These are phyloP conservation scores for Bimuria novae-zelandiae DNA, from an alignment of 2,329 filamentous ascomycete species.

Conservation along the genomic window DNA sequence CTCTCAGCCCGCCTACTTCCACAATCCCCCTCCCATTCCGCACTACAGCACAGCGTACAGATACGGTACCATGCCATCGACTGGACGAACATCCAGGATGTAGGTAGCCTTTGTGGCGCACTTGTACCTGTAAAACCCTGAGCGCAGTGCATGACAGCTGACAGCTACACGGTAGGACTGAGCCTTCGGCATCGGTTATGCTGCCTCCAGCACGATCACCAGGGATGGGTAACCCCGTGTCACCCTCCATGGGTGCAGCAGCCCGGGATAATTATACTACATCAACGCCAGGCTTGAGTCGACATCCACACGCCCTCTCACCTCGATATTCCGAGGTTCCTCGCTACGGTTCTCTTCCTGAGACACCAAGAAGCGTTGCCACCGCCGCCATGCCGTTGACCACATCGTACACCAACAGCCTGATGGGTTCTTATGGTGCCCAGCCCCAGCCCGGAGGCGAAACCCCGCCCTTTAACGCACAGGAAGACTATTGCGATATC, in stretches of 20 bases:
- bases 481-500: slow-evolving; percentile 63
- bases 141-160: slow-evolving; percentile 45
- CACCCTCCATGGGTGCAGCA: slow-evolving; percentile 46
- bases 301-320: slow-evolving; percentile 38
- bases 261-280: slow-evolving; percentile 54
- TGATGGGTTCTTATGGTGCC: slow-evolving; percentile 19
- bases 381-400: slow-evolving; percentile 37
- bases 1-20: slow-evolving; percentile 42
- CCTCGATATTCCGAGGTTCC: slow-evolving; percentile 41
- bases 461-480: slow-evolving; percentile 52
- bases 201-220: slow-evolving; percentile 50
- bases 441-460: slow-evolving; percentile 28
- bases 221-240: slow-evolving; percentile 48
- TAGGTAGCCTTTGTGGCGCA: slow-evolving; percentile 48
- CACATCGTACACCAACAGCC: slow-evolving; percentile 25
- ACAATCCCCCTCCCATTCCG: slow-evolving; percentile 35
- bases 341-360: slow-evolving; percentile 42
- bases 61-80: slow-evolving; percentile 47
- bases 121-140: slow-evolving; percentile 39
- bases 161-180: slow-evolving; percentile 47
- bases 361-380: slow-evolving; percentile 45
- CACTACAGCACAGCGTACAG: slow-evolving; percentile 39
- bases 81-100: slow-evolving; percentile 50
- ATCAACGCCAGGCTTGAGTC: slow-evolving; percentile 43
- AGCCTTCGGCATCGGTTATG: slow-evolving; percentile 54